Evolutionary conservation across 148 eudicot genomes (phyloP), one percentile per base, ranked within the genome.

Genomic region (Chenopodium berlandieri): DNA sequence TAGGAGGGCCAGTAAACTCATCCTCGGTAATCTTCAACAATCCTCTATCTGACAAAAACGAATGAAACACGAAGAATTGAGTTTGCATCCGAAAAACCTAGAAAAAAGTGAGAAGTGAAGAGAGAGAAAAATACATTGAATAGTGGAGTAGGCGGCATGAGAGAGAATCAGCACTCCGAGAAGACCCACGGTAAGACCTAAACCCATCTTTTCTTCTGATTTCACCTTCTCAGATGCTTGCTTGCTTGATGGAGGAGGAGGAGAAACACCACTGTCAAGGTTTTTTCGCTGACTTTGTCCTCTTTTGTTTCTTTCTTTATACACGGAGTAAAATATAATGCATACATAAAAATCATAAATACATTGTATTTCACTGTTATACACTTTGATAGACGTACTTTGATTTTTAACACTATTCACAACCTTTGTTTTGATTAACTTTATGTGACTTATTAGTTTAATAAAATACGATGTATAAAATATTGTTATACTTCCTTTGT

Each of bases 1-100:
- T 16, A 16, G 99, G 95, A 64, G 97, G 94, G 1, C 92, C 92
- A 7, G 92, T 86, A 68, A 95, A 95, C 82, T 93, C 90, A 71
- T 95, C 97, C 83, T 94, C 95, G 1, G 87, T 95, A 74, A 95
- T 93, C 90, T 93, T 92, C 79, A 93, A 85, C 83, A 95, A 79
- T 52, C 93, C 89, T 86, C 95, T 87, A 87, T 93, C 99, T 95
- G 90, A 71, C 81, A 85, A 66, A 19, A 63, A 79, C 2, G 23
- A 78, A 48, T 58, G 11, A 9, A 81, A 11, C n/a, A 12, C 62
- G 17, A 9, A 46, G 68, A 23, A 4, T 14, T 30, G 17, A 76
- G 6, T 76, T 82, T 52, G 31, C 25, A 73, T 72, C 22, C 13
- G 46, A 47, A 32, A 47, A 22, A 73, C 56, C 44, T 40, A 40